These are phyloP conservation scores for Chiua virens DNA, from an alignment of 768 basidiomycete genomes.

Conservation along the genomic window DNA sequence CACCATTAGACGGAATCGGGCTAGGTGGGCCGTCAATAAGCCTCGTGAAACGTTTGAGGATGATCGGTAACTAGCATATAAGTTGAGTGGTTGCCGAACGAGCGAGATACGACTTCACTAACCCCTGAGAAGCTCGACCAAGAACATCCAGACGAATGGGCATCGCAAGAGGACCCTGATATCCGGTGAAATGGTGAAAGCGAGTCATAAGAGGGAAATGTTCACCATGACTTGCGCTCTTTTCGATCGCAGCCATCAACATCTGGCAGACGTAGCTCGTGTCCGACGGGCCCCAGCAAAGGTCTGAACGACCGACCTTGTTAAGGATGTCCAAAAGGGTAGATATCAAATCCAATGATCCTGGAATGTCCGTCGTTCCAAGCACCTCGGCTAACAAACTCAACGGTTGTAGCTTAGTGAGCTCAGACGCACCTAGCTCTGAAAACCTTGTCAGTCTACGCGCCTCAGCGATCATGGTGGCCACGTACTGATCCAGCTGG, in stretches of 20 bases:
- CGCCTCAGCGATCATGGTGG: slow-evolving; percentile 8
- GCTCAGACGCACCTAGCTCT: slow-evolving; percentile 31
- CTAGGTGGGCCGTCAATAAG: slow-evolving; percentile 79
- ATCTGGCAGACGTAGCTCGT: slow-evolving; percentile 80
- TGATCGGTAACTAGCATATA: slow-evolving; percentile 73
- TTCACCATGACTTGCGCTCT: slow-evolving; percentile 58
- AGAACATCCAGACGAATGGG: slow-evolving; percentile 76
- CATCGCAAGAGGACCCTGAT: slow-evolving; percentile 54
- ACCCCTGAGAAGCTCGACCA: slow-evolving; percentile 88
- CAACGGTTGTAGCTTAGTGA: slow-evolving; percentile 47
- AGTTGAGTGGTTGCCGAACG: background rate
- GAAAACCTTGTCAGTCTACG: background rate
- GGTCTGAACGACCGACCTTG: slow-evolving; percentile 57
- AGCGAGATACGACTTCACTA: slow-evolving; percentile 1
- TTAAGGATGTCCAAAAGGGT: slow-evolving; percentile 71
- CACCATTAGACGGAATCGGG: slow-evolving; percentile 87
- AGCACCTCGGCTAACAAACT: slow-evolving; percentile 70
- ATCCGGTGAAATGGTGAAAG: background rate
- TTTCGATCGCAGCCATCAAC: slow-evolving; percentile 79
- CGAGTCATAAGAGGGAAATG: background rate
- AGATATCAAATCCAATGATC: slow-evolving; percentile 70
- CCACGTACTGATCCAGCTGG: slow-evolving; percentile 60
- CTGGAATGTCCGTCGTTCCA: slow-evolving; percentile 60
- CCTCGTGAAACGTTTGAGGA: slow-evolving; percentile 94
- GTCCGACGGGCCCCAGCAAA: slow-evolving; percentile 58